Base-by-base conservation (phyloP, 768 basidiomycete genomes). In the Kwoniella heveanensis region DNA sequence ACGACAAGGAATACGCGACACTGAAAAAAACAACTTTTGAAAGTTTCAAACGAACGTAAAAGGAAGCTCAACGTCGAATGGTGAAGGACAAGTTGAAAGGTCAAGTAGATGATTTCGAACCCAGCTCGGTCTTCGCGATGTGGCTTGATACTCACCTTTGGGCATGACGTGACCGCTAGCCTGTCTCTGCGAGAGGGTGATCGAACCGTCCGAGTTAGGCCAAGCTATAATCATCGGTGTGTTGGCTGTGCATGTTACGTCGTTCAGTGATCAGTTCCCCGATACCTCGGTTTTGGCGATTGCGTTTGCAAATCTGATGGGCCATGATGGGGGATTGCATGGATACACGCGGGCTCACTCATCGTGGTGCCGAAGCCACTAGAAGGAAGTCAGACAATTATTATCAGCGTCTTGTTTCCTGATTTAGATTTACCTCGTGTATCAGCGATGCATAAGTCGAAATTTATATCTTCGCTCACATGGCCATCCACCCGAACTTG, bases 201-300 rank as follows among this genome's bases (percentile, higher is more conserved):
- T 81, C 22, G 82, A 76, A 10, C 86, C 86, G 67, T 88, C 85
- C 15, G 79, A 76, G 71, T 88, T 87, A 7, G 84, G 80, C 89
- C 88, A 90, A 82, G 86, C 85, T 29, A 90, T 86, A 62, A 90
- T 86, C 88, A 90, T 89, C 1, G 76, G 77, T 4, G 74, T 61
- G 53, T 59, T 56, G 47, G 54, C 71, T 74, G 12, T 17, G 58
- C 32, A 19, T 51, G 7, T 15, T 9, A 36, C 10, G 22, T 13
- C 32, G 32, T 13, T 13, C 19, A 54, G 32, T 26, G 32, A 53
- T 17, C 24, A 46, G 6, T 25, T 49, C 26, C n/a, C 4, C n/a
- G 9, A 30, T 30, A 22, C n/a, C 21, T 32, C 27, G 29, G 10
- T 54, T 19, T 24, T 54, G n/a, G 9, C 0, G n/a, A n/a, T n/a